A percentile compares a stretch with the other conserved stretches of the same genome.
Conservation (phyloP, 2,329 filamentous ascomycete genomes). For the Fusarium staphyleae region DNA sequence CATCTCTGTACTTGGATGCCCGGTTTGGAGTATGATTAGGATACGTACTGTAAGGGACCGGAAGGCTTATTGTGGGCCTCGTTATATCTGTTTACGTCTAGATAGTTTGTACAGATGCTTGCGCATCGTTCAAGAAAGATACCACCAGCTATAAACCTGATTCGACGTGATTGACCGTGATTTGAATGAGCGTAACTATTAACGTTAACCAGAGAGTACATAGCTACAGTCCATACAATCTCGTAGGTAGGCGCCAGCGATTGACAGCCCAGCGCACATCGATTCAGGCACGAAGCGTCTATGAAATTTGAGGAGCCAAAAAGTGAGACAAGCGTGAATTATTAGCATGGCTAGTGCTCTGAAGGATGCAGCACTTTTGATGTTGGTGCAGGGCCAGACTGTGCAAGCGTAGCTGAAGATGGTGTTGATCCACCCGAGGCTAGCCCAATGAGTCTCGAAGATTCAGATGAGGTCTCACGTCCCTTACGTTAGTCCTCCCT, state of each 20-base stretch:
- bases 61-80: conserved; percentile 13
- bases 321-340: conserved; percentile 15
- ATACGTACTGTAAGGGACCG: conserved; percentile 11
- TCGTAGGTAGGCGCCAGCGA: no score
- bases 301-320: not conserved
- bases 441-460: conserved; percentile 5
- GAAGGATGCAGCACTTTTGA: conserved; percentile 3
- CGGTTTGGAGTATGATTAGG: conserved; percentile 33
- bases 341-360: not conserved
- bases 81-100: conserved; percentile 17
- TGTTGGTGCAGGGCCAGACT: conserved; percentile 5
- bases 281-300: not conserved
- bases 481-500: no score
- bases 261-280: no score
- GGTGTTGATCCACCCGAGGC: conserved; percentile 11
- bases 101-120: conserved; percentile 30
- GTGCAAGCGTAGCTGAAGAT: conserved; percentile 28
- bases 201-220: no score
- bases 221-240: no score
- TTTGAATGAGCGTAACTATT: not conserved
- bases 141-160: not conserved
- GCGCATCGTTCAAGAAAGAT: conserved; percentile 8
- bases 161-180: not conserved
- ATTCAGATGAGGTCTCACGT: not conserved
- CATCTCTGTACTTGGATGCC: conserved; percentile 21